Percentiles rank a stretch among this genome's conserved stretches.
Evolutionary conservation across 139 green algal species (phyloP).

Genomic region (Chlorella ohadii): DNA sequence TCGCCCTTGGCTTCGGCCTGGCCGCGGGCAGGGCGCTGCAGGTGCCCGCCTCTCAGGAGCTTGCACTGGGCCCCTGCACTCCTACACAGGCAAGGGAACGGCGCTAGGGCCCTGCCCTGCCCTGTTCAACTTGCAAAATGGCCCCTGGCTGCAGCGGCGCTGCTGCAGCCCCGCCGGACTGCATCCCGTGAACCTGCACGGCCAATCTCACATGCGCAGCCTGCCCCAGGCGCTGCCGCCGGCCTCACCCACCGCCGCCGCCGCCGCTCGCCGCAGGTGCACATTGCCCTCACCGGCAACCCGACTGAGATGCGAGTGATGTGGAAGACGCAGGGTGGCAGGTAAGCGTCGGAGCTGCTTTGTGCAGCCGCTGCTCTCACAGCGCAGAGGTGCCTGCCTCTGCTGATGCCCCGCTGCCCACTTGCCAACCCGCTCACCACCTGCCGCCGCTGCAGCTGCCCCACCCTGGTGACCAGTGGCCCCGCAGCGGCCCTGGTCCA

Average conservation of each 20-base stretch:
- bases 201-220: too few relatives aligned
- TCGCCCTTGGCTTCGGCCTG: too few relatives aligned
- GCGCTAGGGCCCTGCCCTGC: too few relatives aligned
- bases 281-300: conserved; percentile 56
- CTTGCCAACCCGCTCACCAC: too few relatives aligned
- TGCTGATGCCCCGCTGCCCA: not conserved
- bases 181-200: not conserved
- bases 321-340: conserved; percentile 60
- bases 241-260: not conserved
- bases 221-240: not conserved
- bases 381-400: too few relatives aligned
- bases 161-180: not conserved
- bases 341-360: conserved; percentile 14
- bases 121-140: too few relatives aligned
- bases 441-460: conserved; percentile 15
- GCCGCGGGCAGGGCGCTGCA: too few relatives aligned
- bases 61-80: too few relatives aligned
- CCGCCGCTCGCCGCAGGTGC: conserved; percentile 41
- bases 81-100: too few relatives aligned
- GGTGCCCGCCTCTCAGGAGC: too few relatives aligned
- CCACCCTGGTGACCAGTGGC: conserved; percentile 17
- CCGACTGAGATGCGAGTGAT: conserved; percentile 59
- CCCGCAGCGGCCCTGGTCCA: conserved; percentile 30
- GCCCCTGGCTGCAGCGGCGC: not conserved
- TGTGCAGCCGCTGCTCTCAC: not conserved